Percentiles rank a stretch among this genome's conserved stretches.
Evolutionary conservation across 768 basidiomycete genomes (phyloP).

Genomic region (Termitomyces sp.): DNA sequence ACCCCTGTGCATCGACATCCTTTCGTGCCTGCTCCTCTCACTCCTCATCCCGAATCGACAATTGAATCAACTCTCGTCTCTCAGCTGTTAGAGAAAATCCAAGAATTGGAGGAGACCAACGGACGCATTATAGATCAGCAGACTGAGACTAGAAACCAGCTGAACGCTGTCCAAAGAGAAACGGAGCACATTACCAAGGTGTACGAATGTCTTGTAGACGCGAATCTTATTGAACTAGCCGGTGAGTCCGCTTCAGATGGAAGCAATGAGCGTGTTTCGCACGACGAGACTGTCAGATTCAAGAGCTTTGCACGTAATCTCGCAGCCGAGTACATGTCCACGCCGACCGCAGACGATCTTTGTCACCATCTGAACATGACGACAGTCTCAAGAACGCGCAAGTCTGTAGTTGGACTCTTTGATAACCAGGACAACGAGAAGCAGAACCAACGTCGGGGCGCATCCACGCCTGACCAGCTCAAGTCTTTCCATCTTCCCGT

Average conservation of each 20-base stretch:
- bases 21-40: slow-evolving; percentile 6
- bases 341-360: slow-evolving; percentile 6
- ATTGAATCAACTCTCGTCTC: slow-evolving; percentile 56
- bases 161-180: slow-evolving; percentile 68
- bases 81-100: slow-evolving; percentile 68
- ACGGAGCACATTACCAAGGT: slow-evolving; percentile 63
- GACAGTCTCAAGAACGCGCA: slow-evolving; percentile 27
- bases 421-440: slow-evolving; percentile 25
- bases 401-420: slow-evolving; percentile 61
- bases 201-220: slow-evolving; percentile 63
- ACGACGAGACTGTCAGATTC: slow-evolving; percentile 38
- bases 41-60: slow-evolving; percentile 35
- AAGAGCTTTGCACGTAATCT: slow-evolving; percentile 40
- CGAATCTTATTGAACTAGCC: slow-evolving; percentile 43
- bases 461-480: slow-evolving; percentile 12
- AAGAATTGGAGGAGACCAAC: slow-evolving; percentile 74
- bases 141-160: slow-evolving; percentile 48
- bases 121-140: slow-evolving; percentile 61
- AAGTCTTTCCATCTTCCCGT: slow-evolving; percentile 19
- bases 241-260: slow-evolving; percentile 24
- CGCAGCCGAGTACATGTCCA: slow-evolving; percentile 24
- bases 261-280: slow-evolving; percentile 18
- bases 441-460: slow-evolving; percentile 8
- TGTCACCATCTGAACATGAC: slow-evolving; percentile 11
- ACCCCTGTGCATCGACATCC: slow-evolving; percentile 13